Evolutionary conservation across 164 flowering plant genomes (phyloP), one percentile per base, ranked within the genome.

Genomic region (Macadamia integrifolia): DNA sequence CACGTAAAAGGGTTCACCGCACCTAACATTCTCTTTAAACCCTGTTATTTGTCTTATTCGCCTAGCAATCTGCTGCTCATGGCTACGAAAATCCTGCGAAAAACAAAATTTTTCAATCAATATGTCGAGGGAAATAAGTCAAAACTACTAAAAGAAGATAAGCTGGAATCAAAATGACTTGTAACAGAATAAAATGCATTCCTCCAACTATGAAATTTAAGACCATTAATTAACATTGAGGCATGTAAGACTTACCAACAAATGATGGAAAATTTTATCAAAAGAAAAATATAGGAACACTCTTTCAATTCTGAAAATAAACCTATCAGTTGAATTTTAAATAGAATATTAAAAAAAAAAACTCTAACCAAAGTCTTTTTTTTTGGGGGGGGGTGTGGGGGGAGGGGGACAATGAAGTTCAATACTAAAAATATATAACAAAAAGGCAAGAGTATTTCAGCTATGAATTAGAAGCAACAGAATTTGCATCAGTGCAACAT

Each of bases 11-110:
- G 35, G 71, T 49, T 35, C 52, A 73, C 46, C 74, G 65, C 68
- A 90, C 98, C 84, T 86, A 64, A 87, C 83, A 74, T 70, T 84
- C 12, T 88, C 94, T 74, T 65, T 72, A 32, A 80, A 76, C 40
- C 93, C 96, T 35, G 79, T 68, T 58, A 88, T 83, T 69, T 84
- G 85, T 72, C 70, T 82, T 18, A 87, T 72, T 49, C 66, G 67
- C 78, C 89, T 81, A n/a, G 72, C 74, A 70, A 92, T 85, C 64
- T 80, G 76, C 71, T 72, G 79, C 66, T 83, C 90, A 71, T 77
- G 70, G 61, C 73, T 74, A 48, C 71, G 78, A 65, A 80, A 84
- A 77, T 80, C 90, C 96, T 90, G 77, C 42, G 69, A 17, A 67
- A 23, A 62, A 17, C 23, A 35, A 46, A 48, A 67, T 14, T 8